Evolutionary conservation across 2,329 filamentous ascomycete genomes (phyloP).

Genomic region (Sclerotinia borealis): DNA sequence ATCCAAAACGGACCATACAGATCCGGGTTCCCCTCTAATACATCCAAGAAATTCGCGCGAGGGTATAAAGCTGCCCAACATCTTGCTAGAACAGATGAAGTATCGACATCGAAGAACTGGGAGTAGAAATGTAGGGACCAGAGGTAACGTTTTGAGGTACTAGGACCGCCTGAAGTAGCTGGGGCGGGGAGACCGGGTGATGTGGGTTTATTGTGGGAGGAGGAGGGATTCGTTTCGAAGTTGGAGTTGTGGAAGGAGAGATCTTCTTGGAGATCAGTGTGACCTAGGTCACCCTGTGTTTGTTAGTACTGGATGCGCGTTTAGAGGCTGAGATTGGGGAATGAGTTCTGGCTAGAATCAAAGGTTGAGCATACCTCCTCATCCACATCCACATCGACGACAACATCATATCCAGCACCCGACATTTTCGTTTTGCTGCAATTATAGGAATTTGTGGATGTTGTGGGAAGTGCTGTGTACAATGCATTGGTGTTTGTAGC

Average conservation of each 20-base stretch:
- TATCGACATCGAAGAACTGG: conserved; percentile 98
- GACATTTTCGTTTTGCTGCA: conserved; percentile 23
- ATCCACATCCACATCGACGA: conserved; percentile 96
- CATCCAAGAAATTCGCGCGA: conserved; percentile 90
- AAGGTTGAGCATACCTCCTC: conserved; percentile 62
- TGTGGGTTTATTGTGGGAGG: conserved; percentile 35
- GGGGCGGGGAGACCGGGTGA: conserved; percentile 49
- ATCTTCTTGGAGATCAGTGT: conserved; percentile 97
- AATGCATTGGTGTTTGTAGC: conserved; percentile 1
- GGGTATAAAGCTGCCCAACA: conserved; percentile 88
- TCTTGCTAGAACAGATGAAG: conserved; percentile 76
- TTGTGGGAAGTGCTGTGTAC: background rate
- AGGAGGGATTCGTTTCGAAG: conserved; percentile 57
- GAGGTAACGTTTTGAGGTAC: conserved; percentile 74
- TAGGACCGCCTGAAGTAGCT: conserved; percentile 43
- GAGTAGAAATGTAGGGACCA: conserved; percentile 93
- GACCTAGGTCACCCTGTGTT: conserved; percentile 83
- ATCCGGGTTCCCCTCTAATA: conserved; percentile 93
- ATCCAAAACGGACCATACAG: conserved; percentile 98
- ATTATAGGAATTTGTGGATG: background rate
- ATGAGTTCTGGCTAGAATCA: background rate
- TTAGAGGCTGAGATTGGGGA: conserved; percentile 9
- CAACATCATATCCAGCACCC: conserved; percentile 83
- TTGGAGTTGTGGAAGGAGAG: conserved; percentile 97
- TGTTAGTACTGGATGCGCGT: conserved; percentile 1